Percentiles rank a stretch among this genome's conserved stretches.
Conservation (phyloP, 768 basidiomycete genomes). For the Termitomyces sp. region DNA sequence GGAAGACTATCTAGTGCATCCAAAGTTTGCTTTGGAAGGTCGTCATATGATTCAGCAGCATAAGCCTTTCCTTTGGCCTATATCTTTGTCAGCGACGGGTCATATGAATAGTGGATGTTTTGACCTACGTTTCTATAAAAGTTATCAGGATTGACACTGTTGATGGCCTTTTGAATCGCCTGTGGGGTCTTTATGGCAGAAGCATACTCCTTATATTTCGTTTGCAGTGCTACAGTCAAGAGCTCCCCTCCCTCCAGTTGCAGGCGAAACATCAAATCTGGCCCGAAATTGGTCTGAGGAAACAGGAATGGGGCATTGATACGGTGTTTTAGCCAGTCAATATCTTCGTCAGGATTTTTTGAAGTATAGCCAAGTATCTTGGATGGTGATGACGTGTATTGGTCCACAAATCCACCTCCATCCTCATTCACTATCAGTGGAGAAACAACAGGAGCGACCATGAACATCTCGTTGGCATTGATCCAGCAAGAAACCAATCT, state of each 20-base stretch:
- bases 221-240: neutral
- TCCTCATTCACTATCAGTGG: neutral
- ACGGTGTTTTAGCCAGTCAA: neutral
- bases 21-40: neutral
- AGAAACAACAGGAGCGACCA: neutral
- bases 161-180: neutral
- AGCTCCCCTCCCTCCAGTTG: neutral
- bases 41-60: neutral
- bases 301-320: neutral
- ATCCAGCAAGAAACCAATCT: slow-evolving; percentile 1
- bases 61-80: neutral
- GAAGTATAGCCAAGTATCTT: neutral
- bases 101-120: neutral
- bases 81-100: neutral
- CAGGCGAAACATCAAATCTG: neutral
- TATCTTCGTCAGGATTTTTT: neutral
- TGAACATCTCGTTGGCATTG: neutral
- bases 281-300: neutral
- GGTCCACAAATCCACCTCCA: neutral
- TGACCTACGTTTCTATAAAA: neutral
- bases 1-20: neutral
- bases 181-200: neutral
- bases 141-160: neutral
- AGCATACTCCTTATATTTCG: neutral
- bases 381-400: neutral